phyloP scores from a whole-genome alignment of 2,329 filamentous ascomycete species.

The Rhynchosporium agropyri region DNA sequence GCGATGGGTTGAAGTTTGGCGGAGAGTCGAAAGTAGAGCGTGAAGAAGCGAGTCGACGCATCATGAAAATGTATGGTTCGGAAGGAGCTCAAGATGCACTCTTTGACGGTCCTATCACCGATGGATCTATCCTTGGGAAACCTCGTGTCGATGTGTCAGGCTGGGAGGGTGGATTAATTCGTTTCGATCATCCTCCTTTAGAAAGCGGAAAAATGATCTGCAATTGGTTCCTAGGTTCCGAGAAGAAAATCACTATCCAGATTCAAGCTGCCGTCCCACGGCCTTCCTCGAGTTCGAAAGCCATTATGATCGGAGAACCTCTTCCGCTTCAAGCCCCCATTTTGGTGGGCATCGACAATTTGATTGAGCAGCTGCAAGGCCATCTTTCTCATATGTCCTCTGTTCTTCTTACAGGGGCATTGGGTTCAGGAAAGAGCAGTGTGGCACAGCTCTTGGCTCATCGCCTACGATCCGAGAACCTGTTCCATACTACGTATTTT shows the following conservation, averaged over 20 bases:
- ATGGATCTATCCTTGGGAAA: conserved; percentile 75
- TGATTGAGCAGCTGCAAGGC: conserved; percentile 71
- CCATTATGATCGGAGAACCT: conserved; percentile 54
- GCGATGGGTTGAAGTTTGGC: conserved; percentile 78
- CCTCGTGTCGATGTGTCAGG: conserved; percentile 57
- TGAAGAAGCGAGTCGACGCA: conserved; percentile 73
- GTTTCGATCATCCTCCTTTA: conserved; percentile 65
- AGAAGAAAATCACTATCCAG: conserved; percentile 72
- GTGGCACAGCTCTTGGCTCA: conserved; percentile 77
- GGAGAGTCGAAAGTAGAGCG: conserved; percentile 83
- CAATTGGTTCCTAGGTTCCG: conserved; percentile 77
- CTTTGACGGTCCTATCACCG: conserved; percentile 82
- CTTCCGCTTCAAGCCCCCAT: conserved; percentile 55
- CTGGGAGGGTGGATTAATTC: conserved; percentile 84
- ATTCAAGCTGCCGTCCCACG: conserved; percentile 73
- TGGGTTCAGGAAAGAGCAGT: conserved; percentile 88
- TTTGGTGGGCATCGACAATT: conserved; percentile 81
- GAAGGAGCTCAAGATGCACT: conserved; percentile 60
- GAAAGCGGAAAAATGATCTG: conserved; percentile 52
- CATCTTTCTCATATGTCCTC: conserved; percentile 86
- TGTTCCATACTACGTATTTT: conserved; percentile 86
- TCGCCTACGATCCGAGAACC: conserved; percentile 67
- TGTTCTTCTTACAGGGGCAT: conserved; percentile 82
- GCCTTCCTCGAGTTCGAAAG: conserved; percentile 57
- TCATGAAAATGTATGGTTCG: conserved; percentile 71